phyloP scores from a whole-genome alignment of 345 rosid genomes.

The Hypericum perforatum region DNA sequence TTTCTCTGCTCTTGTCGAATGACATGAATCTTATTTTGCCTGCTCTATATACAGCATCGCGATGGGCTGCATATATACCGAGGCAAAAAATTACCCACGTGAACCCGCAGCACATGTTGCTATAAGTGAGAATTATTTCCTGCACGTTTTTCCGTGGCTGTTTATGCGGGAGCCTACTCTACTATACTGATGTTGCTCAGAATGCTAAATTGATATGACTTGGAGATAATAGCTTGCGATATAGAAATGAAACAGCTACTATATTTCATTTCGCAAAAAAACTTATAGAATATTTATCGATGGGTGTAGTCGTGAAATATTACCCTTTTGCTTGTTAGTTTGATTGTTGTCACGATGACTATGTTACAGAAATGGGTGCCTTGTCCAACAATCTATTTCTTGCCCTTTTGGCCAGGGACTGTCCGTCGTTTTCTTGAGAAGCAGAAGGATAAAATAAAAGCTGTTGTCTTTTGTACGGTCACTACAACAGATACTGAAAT shows the following conservation, averaged over 20 bases:
- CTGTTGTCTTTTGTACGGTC: slow-evolving; percentile 86
- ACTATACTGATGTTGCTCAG: too few species aligned
- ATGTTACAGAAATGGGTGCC: not conserved
- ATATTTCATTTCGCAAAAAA: too few species aligned
- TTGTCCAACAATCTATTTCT: slow-evolving; percentile 7
- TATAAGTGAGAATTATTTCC: slow-evolving; percentile 56
- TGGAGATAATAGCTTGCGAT: too few species aligned
- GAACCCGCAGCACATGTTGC: slow-evolving; percentile 99
- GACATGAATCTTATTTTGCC: slow-evolving; percentile 24
- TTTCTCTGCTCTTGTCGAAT: not conserved
- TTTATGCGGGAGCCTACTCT: not conserved
- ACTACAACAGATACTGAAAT: slow-evolving; percentile 86
- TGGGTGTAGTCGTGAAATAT: too few species aligned
- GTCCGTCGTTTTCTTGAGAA: slow-evolving; percentile 89
- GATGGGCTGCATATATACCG: slow-evolving; percentile 86
- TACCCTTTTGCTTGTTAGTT: too few species aligned
- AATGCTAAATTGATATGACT: too few species aligned
- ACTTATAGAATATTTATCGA: too few species aligned
- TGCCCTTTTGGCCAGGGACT: slow-evolving; percentile 53
- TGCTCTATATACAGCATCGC: slow-evolving; percentile 61
- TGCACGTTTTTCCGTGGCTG: not conserved
- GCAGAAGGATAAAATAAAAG: slow-evolving; percentile 71
- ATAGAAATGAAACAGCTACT: too few species aligned
- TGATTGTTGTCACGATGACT: too few species aligned
- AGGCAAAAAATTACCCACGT: slow-evolving; percentile 91